Base-by-base conservation (phyloP, 2,329 filamentous ascomycete species). In the Emergomyces africanus region DNA sequence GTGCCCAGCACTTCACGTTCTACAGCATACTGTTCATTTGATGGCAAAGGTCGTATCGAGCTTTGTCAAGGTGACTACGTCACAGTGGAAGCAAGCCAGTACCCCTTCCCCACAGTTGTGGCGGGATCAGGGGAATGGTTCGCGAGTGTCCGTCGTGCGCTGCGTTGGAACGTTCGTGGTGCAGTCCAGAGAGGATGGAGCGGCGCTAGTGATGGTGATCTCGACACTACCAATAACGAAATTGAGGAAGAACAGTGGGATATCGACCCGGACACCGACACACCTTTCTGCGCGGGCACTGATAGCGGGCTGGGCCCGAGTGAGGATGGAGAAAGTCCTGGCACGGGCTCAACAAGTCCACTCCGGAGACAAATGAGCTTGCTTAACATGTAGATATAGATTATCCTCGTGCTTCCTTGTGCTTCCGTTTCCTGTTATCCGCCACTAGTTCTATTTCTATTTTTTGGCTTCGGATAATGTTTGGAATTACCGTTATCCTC, bases 81-180 rank as follows among this genome's bases (percentile, higher is more conserved):
- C 71, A 96, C 92, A 61, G 94, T 99, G 67, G 90, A 92, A 46
- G 94, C 94, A 3, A 95, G 89, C 35, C 90, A 95, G 71, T 99
- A 96, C 69, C 94, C 94, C 0, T 97, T 99, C 77, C 94, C 94
- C 2, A 97, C 94, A 0, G 92, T 99, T 49, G 89, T 95, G 60
- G 88, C 90, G 64, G 89, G 87, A 63, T 86, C 86, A 62, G 88
- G 87, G 0, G 94, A 99, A 72, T 99, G 94, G 94, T 96, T 99
- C 70, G 89, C 96, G 72, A 95, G 89, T 68, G 90, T 99, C 54
- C 90, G 89, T 57, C 84, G 92, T 61, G 96, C 92, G 3, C 79
- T 99, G 61, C 83, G 91, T 63, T 99, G 94, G 94, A 99, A 99
- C 75, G 92, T 88, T 30, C 83, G 94, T 51, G 91, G 90, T 4